Conservation (phyloP, 441 rosid genomes). For the Corymbia citriodora region DNA sequence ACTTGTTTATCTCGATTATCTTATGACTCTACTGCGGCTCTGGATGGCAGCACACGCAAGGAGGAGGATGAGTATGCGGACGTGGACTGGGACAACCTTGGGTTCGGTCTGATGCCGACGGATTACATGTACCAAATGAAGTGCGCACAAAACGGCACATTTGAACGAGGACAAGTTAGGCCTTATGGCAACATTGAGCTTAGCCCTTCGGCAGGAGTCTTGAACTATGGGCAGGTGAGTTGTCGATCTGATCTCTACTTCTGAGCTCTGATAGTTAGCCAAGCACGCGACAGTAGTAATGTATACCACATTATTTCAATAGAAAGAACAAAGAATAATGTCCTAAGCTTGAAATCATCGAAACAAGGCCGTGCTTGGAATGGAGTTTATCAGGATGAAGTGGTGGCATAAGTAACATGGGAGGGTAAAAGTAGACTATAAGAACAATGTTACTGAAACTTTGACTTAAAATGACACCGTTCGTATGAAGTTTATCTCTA, state of each 20-base stretch:
- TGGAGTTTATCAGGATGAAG: background rate
- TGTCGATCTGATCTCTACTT: background rate
- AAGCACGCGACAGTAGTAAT: background rate
- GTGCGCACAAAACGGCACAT: slow-evolving; percentile 38
- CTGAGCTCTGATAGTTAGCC: background rate
- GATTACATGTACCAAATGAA: slow-evolving; percentile 78
- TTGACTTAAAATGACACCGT: background rate
- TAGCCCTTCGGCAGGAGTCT: slow-evolving; percentile 79
- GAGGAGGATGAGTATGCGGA: slow-evolving; percentile 54
- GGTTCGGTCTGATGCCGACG: slow-evolving; percentile 56
- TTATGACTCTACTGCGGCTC: background rate
- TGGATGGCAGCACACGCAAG: background rate
- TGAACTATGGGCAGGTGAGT: slow-evolving; percentile 85
- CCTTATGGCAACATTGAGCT: slow-evolving; percentile 57
- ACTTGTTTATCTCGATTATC: background rate
- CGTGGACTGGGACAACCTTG: slow-evolving; percentile 88
- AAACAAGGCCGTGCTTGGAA: background rate
- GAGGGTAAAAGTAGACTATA: background rate
- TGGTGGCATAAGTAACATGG: background rate
- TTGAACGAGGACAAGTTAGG: slow-evolving; percentile 41
- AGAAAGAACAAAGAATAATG: background rate
- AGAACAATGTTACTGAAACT: background rate
- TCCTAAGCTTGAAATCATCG: background rate
- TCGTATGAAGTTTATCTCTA: background rate
- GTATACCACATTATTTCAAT: background rate